Evolutionary conservation across 331 rosid genomes (phyloP).

Genomic region (Acacia pycnantha): DNA sequence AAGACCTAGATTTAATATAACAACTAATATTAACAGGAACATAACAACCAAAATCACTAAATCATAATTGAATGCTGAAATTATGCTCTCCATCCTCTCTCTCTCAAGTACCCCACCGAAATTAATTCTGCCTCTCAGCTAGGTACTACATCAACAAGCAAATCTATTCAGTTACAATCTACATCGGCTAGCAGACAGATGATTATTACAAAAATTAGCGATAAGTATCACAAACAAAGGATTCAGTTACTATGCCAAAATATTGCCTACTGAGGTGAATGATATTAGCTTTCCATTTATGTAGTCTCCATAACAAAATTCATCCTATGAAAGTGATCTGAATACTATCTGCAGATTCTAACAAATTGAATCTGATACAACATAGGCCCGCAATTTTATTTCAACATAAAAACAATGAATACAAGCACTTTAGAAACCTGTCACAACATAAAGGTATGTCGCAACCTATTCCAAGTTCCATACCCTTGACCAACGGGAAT

Average conservation of each 20-base stretch:
- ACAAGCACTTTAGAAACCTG: background rate
- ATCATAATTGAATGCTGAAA: background rate
- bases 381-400: background rate
- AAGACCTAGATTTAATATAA: background rate
- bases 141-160: background rate
- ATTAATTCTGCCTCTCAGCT: background rate
- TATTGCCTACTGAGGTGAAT: conserved; percentile 2
- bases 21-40: conserved; percentile 5
- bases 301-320: conserved; percentile 12
- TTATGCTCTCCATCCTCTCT: background rate
- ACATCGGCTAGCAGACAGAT: background rate
- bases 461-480: conserved; percentile 30
- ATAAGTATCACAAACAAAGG: background rate
- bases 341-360: background rate
- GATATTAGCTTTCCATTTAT: background rate
- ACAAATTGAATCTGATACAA: conserved; percentile 18
- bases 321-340: conserved; percentile 6
- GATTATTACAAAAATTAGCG: background rate
- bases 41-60: conserved; percentile 1
- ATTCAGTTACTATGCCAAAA: background rate
- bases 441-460: conserved; percentile 22
- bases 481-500: conserved; percentile 99
- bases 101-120: background rate
- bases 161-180: conserved; percentile 11
- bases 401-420: background rate